phyloP scores from a whole-genome alignment of 2,329 filamentous ascomycete genomes.

The Fusarium nelsonii region DNA sequence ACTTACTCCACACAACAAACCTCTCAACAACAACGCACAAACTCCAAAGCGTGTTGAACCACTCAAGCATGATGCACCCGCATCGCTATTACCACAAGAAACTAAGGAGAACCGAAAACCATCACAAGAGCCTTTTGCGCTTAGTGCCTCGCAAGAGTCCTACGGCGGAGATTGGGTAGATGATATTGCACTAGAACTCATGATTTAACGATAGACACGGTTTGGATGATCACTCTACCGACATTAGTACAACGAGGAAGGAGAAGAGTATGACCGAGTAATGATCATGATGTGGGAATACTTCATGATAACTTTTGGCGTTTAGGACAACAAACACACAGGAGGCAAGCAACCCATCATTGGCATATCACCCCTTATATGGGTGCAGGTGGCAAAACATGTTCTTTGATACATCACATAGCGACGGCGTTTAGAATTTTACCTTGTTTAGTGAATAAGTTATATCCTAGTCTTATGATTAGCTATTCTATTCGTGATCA shows the following conservation, averaged over 20 bases:
- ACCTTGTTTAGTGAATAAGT: slow-evolving; percentile 8
- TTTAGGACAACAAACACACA: slow-evolving; percentile 8
- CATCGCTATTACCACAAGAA: not conserved
- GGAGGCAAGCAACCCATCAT: not conserved
- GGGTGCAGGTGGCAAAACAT: slow-evolving; percentile 17
- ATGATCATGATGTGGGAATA: not conserved
- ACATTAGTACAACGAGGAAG: not conserved
- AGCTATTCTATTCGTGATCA: slow-evolving; percentile 1
- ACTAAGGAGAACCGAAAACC: slow-evolving; percentile 47
- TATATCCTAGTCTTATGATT: not conserved
- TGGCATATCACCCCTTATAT: slow-evolving; percentile 11
- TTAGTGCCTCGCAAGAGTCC: slow-evolving; percentile 54
- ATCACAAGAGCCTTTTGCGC: slow-evolving; percentile 16
- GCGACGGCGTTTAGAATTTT: slow-evolving; percentile 34
- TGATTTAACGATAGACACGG: slow-evolving; percentile 41
- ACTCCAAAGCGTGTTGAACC: not conserved
- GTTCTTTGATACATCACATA: slow-evolving; percentile 24
- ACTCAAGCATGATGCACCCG: slow-evolving; percentile 3
- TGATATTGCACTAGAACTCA: slow-evolving; percentile 52
- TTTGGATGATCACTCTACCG: slow-evolving; percentile 18
- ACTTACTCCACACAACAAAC: slow-evolving; percentile 1
- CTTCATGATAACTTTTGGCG: slow-evolving; percentile 7
- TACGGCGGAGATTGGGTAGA: slow-evolving; percentile 57
- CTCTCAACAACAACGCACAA: not conserved
- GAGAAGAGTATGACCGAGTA: not conserved